Evolutionary conservation across 441 rosid genomes (phyloP).

Genomic region (Brassica balearica): DNA sequence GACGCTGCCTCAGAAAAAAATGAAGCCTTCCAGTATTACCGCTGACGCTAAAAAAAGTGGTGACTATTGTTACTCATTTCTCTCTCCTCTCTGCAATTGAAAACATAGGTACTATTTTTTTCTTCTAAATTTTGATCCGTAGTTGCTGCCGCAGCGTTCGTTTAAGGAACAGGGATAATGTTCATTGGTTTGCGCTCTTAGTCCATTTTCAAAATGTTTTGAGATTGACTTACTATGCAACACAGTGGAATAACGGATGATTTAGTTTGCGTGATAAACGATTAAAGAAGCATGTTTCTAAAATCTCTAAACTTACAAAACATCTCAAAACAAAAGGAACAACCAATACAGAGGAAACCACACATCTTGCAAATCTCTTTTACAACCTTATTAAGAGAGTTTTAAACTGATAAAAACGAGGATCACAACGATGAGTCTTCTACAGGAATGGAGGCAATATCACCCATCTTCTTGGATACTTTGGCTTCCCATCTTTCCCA

Average conservation of each 20-base stretch:
- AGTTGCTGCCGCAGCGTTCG: no score
- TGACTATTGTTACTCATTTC: no score
- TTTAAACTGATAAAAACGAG: slow-evolving; percentile 17
- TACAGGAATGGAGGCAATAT: slow-evolving; percentile 86
- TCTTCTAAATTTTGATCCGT: no score
- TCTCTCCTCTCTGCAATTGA: no score
- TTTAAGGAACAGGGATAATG: no score
- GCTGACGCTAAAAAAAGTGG: no score
- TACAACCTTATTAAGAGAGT: slow-evolving; percentile 17
- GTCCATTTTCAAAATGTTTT: not conserved
- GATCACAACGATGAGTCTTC: slow-evolving; percentile 32
- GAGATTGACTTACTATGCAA: not conserved
- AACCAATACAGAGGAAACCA: slow-evolving; percentile 30
- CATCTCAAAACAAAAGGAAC: slow-evolving; percentile 10
- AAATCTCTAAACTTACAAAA: slow-evolving; percentile 21
- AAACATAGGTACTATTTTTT: no score
- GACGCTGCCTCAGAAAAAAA: no score
- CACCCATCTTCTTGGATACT: slow-evolving; percentile 88
- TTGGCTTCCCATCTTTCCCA: slow-evolving; percentile 86
- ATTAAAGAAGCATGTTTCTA: slow-evolving; percentile 23
- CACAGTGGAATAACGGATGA: not conserved
- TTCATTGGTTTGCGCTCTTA: slow-evolving; percentile 1
- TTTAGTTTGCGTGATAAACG: not conserved
- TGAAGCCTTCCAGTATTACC: no score
- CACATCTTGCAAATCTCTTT: slow-evolving; percentile 7